Evolutionary conservation across 2,329 filamentous ascomycete genomes (phyloP), one percentile per base, ranked within the genome.

Genomic region (Colletotrichum sansevieriae): DNA sequence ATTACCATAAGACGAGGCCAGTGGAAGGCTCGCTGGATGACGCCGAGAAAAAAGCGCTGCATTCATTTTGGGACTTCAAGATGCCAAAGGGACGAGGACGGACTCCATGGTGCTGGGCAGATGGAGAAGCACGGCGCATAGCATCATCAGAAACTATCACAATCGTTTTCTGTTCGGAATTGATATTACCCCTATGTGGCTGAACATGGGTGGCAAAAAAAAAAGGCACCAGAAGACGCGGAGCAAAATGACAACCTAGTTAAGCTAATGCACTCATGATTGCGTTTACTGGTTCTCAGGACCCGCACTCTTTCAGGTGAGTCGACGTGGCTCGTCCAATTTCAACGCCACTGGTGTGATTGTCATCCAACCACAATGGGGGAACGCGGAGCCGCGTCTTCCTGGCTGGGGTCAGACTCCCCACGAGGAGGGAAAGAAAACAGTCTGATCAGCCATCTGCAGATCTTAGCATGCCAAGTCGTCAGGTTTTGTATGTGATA

Each of bases 361-460:
- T 68, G 55, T 65, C 65, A 62, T 56, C 62, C 62, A 68, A 68
- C 62, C 65, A 68, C 20, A 35, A 55, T 59, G 56, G 65, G 65
- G 47, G 55, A 68, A 68, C 41, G 29, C 55, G 65, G 62, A 68
- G 65, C 65, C 65, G 62, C 55, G 15, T 56, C 25, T 18, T 18
- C 13, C 18, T 25, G 39, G 20, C 7, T 12, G 47, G 65, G 59
- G 59, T 52, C 11, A 11, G 15, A 13, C 52, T 35, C 37, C 15
- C 52, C 47, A 39, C 33, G 11, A 13, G 35, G 37, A 49, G n/a
- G 62, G 65, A 39, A 5, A 11, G 11, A 15, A 49, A 60, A 65
- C 65, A 68, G 65, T 47, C 65, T 68, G 55, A 68, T 60, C 60
- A 29, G n/a, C 55, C 22, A n/a, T 63, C 51, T 55, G 65, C 62